phyloP scores from a whole-genome alignment of 1,284 basidiomycete genomes.

The Leccinum huronense region DNA sequence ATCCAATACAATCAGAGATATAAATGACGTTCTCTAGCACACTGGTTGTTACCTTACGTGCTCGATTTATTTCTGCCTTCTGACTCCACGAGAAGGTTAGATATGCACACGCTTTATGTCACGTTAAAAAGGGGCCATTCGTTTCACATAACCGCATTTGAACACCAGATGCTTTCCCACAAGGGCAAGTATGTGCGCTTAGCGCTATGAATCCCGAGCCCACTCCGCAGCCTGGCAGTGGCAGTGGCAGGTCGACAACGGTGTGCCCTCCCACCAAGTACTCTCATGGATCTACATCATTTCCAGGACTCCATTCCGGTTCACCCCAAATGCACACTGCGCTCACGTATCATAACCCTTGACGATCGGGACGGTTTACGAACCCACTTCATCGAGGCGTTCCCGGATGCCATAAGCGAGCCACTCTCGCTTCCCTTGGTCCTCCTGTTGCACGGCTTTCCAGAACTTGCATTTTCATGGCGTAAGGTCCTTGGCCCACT shows the following conservation, averaged over 20 bases:
- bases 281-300: slow-evolving; percentile 20
- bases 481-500: slow-evolving; percentile 54
- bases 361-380: slow-evolving; percentile 42
- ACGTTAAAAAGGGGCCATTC: slow-evolving; percentile 4
- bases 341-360: slow-evolving; percentile 24
- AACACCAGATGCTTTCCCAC: slow-evolving; percentile 1
- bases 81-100: not conserved
- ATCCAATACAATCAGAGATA: not conserved
- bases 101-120: not conserved
- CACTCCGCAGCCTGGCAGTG: not conserved
- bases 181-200: not conserved
- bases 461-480: slow-evolving; percentile 65
- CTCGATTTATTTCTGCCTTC: not conserved
- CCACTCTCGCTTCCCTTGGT: slow-evolving; percentile 42
- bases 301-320: slow-evolving; percentile 9
- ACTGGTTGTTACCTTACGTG: slow-evolving; percentile 18
- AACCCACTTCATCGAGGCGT: slow-evolving; percentile 53
- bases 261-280: not conserved
- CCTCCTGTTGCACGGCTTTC: slow-evolving; percentile 64
- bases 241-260: no score
- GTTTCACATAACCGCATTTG: slow-evolving; percentile 14
- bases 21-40: not conserved
- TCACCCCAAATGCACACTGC: slow-evolving; percentile 16
- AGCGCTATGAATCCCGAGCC: not conserved
- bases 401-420: slow-evolving; percentile 31